Evolutionary conservation across 768 basidiomycete species (phyloP), one percentile per base, ranked within the genome.

Genomic region (Trametes cingulata): DNA sequence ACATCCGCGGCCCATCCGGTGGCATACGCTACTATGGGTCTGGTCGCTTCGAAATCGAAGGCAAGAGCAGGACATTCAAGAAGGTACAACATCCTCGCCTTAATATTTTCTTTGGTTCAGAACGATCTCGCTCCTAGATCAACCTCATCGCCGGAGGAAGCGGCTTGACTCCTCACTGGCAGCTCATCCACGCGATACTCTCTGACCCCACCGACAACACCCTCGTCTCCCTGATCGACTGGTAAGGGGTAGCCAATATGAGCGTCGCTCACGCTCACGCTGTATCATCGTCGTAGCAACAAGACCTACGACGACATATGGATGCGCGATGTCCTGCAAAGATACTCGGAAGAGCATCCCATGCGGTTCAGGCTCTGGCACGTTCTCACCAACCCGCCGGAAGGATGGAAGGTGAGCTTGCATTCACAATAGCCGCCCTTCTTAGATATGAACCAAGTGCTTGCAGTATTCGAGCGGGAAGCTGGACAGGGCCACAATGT

Each of bases 161-260:
- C 33, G 68, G 68, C 2, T 19, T 67, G 13, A 69, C 68, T 0
- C 65, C 68, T 6, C 65, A 67, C 56, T 69, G 66, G 65, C 68
- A 69, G 60, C 58, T 69, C 43, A 69, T 69, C 13, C 64, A 60
- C 56, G 57, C 64, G 5, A 62, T 69, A 15, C 52, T 69, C 24
- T 62, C 58, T 9, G 60, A 67, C 50, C 33, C 50, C 6, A 15
- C n/a, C 14, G 68, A 69, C 56, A 10, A 62, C 12, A 69, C 65
- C 6, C 24, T 15, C 17, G 52, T 69, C 22, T 60, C 64, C n/a
- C 48, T 69, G 3, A 62, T 69, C 36, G 64, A 69, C 49, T 55
- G 67, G 67, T 63, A 25, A 1, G 65, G 27, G 0, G 22, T 33
- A 8, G 25, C 29, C 8, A 17, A 7, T n/a, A 10, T 36, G 2